These are phyloP conservation scores for Ashbya aceris DNA, from an alignment of 1,139 yeast species.

Conservation along the genomic window DNA sequence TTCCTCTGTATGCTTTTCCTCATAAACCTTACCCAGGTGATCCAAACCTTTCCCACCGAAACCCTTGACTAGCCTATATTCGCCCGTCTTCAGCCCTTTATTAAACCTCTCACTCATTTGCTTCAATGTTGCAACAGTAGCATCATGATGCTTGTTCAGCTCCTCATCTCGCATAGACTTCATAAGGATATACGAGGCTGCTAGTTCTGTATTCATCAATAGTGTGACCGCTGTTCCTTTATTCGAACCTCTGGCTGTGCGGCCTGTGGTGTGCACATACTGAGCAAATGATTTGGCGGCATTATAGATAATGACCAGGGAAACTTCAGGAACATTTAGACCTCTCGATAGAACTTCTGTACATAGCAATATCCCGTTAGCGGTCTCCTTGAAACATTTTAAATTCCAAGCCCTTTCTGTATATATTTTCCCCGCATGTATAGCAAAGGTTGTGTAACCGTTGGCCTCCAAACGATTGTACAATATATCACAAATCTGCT, in stretches of 20 bases:
- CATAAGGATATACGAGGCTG: slow-evolving; percentile 56
- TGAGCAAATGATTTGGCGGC: slow-evolving; percentile 92
- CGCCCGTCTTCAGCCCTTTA: slow-evolving; percentile 58
- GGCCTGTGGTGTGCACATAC: slow-evolving; percentile 90
- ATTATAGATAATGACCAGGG: slow-evolving; percentile 76
- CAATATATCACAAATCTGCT: slow-evolving; percentile 67
- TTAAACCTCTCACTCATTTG: slow-evolving; percentile 49
- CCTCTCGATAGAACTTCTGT: slow-evolving; percentile 96
- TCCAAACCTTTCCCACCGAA: slow-evolving; percentile 93
- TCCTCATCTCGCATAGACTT: slow-evolving; percentile 53
- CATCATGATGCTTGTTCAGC: slow-evolving; percentile 34
- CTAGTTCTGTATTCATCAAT: slow-evolving; percentile 52
- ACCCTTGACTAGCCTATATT: slow-evolving; percentile 61
- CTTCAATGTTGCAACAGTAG: slow-evolving; percentile 32
- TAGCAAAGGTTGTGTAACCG: slow-evolving; percentile 53
- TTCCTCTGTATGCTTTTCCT: slow-evolving; percentile 45
- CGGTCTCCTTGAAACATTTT: slow-evolving; percentile 60
- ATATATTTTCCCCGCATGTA: slow-evolving; percentile 94
- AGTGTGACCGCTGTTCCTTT: slow-evolving; percentile 74
- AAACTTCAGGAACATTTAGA: slow-evolving; percentile 74
- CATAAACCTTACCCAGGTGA: slow-evolving; percentile 62
- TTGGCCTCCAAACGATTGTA: slow-evolving; percentile 46
- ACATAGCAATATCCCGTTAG: slow-evolving; percentile 53
- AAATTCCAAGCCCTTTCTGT: slow-evolving; percentile 73
- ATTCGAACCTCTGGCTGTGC: slow-evolving; percentile 91